These are phyloP conservation scores for Hyaloscypha variabilis DNA, from an alignment of 495 filamentous ascomycete species.

Conservation along the genomic window DNA sequence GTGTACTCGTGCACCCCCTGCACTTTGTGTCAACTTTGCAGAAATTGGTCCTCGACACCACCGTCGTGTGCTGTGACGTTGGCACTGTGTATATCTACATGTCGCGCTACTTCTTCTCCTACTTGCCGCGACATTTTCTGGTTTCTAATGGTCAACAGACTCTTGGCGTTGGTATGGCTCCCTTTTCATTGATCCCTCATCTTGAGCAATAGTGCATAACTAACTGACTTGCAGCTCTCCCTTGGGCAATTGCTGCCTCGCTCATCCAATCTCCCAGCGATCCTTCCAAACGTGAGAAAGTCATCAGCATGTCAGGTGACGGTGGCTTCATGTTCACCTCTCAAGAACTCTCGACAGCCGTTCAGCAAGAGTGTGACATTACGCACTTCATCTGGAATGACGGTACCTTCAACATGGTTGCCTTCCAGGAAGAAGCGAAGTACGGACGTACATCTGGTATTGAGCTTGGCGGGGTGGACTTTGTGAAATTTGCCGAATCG, in stretches of 20 bases:
- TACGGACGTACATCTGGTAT: constrained; percentile 40
- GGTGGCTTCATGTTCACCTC: constrained; percentile 45
- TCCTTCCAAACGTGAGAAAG: constrained; percentile 35
- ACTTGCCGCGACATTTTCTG: constrained; percentile 38
- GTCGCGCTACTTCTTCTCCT: constrained; percentile 42
- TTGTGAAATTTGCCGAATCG: constrained; percentile 40
- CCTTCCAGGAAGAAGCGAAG: constrained; percentile 45
- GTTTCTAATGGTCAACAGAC: constrained; percentile 45
- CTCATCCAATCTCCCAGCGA: constrained; percentile 28
- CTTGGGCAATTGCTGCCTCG: constrained; percentile 43
- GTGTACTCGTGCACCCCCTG: constrained; percentile 35
- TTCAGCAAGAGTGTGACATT: constrained; percentile 43
- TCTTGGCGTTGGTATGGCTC: constrained; percentile 35
- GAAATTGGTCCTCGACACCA: constrained; percentile 31
- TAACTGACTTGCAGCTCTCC: constrained; percentile 18
- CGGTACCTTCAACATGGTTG: constrained; percentile 43
- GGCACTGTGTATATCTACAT: constrained; percentile 46
- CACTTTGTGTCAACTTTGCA: constrained; percentile 40
- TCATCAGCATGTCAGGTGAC: constrained; percentile 33
- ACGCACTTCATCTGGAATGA: constrained; percentile 48
- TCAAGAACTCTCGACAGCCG: constrained; percentile 34
- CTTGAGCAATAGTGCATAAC: background rate
- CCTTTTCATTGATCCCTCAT: background rate
- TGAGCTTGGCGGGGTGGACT: constrained; percentile 39
- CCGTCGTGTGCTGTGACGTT: constrained; percentile 37